These are phyloP conservation scores for Cyclaneusma minus DNA, from an alignment of 2,329 filamentous ascomycete species.

Conservation along the genomic window DNA sequence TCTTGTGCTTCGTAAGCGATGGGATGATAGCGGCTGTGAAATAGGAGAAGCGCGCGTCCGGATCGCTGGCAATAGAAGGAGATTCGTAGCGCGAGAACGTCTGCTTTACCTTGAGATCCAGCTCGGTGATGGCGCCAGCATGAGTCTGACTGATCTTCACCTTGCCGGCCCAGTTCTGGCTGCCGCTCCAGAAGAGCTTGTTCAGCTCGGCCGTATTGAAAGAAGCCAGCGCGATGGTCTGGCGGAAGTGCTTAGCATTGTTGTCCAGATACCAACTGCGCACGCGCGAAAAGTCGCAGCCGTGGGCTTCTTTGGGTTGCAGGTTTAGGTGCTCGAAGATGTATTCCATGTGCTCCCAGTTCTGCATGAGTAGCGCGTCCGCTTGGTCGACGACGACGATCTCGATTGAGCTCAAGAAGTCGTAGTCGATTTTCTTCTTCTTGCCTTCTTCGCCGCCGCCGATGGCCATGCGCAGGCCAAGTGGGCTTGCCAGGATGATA, in stretches of 20 bases:
- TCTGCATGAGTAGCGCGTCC: slow-evolving; percentile 91
- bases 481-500: slow-evolving; percentile 78
- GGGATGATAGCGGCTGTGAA: slow-evolving; percentile 75
- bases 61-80: slow-evolving; percentile 54
- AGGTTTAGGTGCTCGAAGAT: slow-evolving; percentile 85
- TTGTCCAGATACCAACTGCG: slow-evolving; percentile 87
- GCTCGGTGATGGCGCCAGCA: slow-evolving; percentile 55
- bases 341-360: slow-evolving; percentile 91
- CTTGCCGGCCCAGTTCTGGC: slow-evolving; percentile 70
- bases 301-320: slow-evolving; percentile 78
- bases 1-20: slow-evolving; percentile 51
- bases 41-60: slow-evolving; percentile 80
- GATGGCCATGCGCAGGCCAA: slow-evolving; percentile 82
- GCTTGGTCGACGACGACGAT: slow-evolving; percentile 81
- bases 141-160: slow-evolving; percentile 55
- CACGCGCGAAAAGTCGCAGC: slow-evolving; percentile 85
- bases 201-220: slow-evolving; percentile 85
- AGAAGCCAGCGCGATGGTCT: slow-evolving; percentile 67
- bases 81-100: slow-evolving; percentile 81
- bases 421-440: slow-evolving; percentile 57
- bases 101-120: slow-evolving; percentile 61
- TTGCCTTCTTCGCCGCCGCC: slow-evolving; percentile 49
- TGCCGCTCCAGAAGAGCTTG: slow-evolving; percentile 57
- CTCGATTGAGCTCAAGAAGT: slow-evolving; percentile 91
- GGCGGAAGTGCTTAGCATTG: slow-evolving; percentile 64